Conservation (phyloP, 2,329 filamentous ascomycete species). For the Trichoderma atrobrunneum region DNA sequence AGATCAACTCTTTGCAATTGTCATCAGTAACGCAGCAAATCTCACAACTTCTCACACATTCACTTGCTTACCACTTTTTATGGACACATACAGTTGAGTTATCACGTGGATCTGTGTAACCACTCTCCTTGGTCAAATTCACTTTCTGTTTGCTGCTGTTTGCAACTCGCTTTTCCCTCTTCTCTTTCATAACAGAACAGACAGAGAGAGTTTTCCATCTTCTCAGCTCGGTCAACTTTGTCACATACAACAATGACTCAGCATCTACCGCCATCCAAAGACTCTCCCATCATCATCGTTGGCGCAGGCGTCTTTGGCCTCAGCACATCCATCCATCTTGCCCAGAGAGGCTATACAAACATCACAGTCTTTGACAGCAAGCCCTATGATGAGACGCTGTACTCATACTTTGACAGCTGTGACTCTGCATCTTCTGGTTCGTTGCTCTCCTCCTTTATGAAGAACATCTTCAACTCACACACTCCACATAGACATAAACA, state of each 20-base stretch:
- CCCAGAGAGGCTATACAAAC: constrained; percentile 42
- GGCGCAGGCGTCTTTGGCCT: constrained; percentile 35
- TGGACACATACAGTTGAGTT: background rate
- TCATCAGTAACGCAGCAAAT: background rate
- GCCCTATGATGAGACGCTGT: constrained; percentile 38
- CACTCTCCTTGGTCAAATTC: background rate
- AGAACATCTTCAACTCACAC: background rate
- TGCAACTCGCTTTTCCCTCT: background rate
- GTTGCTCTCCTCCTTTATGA: background rate
- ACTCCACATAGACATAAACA: constrained; percentile 34
- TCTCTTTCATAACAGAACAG: background rate
- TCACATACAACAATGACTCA: background rate
- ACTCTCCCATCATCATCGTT: constrained; percentile 24
- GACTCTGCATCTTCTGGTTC: constrained; percentile 44
- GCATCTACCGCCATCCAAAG: background rate
- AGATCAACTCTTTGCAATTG: background rate
- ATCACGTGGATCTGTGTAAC: background rate
- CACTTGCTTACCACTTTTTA: background rate
- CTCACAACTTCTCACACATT: background rate
- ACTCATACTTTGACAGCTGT: constrained; percentile 41
- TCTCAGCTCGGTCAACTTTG: background rate
- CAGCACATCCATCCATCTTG: constrained; percentile 34
- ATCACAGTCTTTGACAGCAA: constrained; percentile 50
- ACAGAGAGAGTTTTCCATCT: background rate
- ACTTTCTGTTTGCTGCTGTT: background rate